These are phyloP conservation scores for Acanthamoeba castellanii DNA, from an alignment of 208 protist species.

Conservation along the genomic window DNA sequence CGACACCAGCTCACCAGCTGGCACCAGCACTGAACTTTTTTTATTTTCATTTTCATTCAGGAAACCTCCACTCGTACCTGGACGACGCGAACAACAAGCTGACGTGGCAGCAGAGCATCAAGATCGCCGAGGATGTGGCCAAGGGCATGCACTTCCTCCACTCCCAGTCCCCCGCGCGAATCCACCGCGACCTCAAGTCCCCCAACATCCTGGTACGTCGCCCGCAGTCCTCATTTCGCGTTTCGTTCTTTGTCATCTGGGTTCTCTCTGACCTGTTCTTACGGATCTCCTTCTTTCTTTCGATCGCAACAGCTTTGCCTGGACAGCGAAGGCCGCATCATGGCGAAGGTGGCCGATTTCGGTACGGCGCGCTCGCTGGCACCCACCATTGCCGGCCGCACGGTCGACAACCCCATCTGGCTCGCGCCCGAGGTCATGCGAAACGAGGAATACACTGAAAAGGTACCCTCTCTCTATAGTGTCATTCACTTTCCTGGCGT, in stretches of 20 bases:
- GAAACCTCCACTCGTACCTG: conserved; percentile 70
- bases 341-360: conserved; percentile 83
- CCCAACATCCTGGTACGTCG: conserved; percentile 65
- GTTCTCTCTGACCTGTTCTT: background rate
- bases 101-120: conserved; percentile 64
- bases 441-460: conserved; percentile 81
- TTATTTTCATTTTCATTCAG: background rate
- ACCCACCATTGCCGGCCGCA: conserved; percentile 61
- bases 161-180: conserved; percentile 61
- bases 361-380: conserved; percentile 76
- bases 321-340: conserved; percentile 47
- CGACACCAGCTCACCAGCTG: too few relatives aligned
- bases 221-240: background rate
- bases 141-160: conserved; percentile 78
- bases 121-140: conserved; percentile 66
- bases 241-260: background rate
- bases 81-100: conserved; percentile 57
- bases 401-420: conserved; percentile 77
- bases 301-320: background rate
- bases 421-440: conserved; percentile 81
- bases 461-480: background rate
- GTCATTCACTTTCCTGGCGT: too few relatives aligned
- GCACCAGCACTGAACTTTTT: background rate
- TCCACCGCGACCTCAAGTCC: conserved; percentile 80
- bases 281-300: background rate